phyloP scores from a whole-genome alignment of 768 basidiomycete genomes.

The Collybia mongolica region DNA sequence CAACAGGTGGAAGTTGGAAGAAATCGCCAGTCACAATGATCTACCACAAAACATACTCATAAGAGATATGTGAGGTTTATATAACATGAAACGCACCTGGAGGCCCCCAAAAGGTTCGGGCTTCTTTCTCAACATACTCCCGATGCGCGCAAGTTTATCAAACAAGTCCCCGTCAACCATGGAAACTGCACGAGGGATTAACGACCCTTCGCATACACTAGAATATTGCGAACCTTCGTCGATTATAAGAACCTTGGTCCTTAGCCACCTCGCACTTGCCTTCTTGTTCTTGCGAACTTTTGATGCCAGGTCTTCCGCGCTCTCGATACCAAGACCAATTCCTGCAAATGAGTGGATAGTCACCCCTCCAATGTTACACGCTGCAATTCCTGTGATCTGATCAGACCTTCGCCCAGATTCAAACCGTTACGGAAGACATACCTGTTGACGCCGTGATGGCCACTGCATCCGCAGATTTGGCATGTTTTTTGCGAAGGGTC shows the following conservation, averaged over 20 bases:
- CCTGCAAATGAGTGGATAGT: conserved; percentile 97
- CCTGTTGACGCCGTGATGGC: conserved; percentile 96
- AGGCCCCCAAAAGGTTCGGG: conserved; percentile 89
- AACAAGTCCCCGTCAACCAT: conserved; percentile 96
- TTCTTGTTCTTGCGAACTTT: conserved; percentile 86
- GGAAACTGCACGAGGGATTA: conserved; percentile 61
- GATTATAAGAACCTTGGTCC: conserved; percentile 82
- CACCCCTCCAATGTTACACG: conserved; percentile 95
- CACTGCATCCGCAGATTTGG: conserved; percentile 64
- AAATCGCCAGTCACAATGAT: conserved; percentile 95
- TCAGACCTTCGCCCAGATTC: neutral
- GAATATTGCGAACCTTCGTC: conserved; percentile 60
- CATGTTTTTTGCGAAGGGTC: conserved; percentile 55
- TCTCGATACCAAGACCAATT: conserved; percentile 79
- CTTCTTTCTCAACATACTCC: conserved; percentile 57
- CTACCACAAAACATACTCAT: conserved; percentile 30
- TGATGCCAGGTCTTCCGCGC: conserved; percentile 53
- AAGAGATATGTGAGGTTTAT: neutral
- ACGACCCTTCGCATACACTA: neutral
- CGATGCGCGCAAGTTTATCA: conserved; percentile 84
- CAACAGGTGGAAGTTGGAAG: conserved; percentile 95
- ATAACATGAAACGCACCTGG: conserved; percentile 49
- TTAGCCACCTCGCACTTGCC: conserved; percentile 72
- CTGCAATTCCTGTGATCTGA: conserved; percentile 71
- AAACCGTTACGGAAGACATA: conserved; percentile 19